A percentile compares a stretch with the other conserved stretches of the same genome.
Evolutionary conservation across 352 stramenopile species (phyloP).

Genomic region (Globisporangium yorkense): DNA sequence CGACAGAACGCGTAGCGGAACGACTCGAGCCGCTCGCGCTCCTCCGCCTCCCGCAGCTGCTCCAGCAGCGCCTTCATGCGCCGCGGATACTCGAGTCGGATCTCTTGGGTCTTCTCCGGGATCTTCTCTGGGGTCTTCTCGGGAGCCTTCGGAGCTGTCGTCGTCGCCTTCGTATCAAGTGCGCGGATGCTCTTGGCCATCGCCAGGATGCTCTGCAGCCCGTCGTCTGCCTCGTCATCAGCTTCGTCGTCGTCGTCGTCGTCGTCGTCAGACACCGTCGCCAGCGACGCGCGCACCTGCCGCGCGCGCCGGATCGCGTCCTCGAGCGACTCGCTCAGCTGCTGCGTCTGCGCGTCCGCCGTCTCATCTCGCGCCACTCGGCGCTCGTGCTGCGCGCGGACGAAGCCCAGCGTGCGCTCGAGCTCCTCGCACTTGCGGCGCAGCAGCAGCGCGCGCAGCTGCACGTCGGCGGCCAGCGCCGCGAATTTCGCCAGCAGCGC

Average conservation of each 20-base stretch:
- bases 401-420: constrained; percentile 18
- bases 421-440: constrained; percentile 35
- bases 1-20: constrained; percentile 43
- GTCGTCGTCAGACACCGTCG: constrained; percentile 1
- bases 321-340: constrained; percentile 34
- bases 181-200: constrained; percentile 23
- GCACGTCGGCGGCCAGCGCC: constrained; percentile 20
- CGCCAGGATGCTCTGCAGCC: constrained; percentile 23
- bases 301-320: constrained; percentile 42
- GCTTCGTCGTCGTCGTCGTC: constrained; percentile 4
- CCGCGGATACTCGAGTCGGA: constrained; percentile 40
- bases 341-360: constrained; percentile 20
- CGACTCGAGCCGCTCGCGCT: constrained; percentile 25
- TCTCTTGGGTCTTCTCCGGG: not conserved
- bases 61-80: constrained; percentile 39
- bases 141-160: too few species aligned
- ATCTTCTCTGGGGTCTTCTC: too few species aligned
- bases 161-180: not conserved
- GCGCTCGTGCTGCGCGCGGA: constrained; percentile 5
- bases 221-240: not conserved
- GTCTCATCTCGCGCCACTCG: constrained; percentile 6
- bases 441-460: constrained; percentile 24
- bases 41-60: constrained; percentile 24
- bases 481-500: constrained; percentile 10
- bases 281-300: constrained; percentile 28